Evolutionary conservation across 352 stramenopile species (phyloP).

Genomic region (Phytophthora tentaculata): DNA sequence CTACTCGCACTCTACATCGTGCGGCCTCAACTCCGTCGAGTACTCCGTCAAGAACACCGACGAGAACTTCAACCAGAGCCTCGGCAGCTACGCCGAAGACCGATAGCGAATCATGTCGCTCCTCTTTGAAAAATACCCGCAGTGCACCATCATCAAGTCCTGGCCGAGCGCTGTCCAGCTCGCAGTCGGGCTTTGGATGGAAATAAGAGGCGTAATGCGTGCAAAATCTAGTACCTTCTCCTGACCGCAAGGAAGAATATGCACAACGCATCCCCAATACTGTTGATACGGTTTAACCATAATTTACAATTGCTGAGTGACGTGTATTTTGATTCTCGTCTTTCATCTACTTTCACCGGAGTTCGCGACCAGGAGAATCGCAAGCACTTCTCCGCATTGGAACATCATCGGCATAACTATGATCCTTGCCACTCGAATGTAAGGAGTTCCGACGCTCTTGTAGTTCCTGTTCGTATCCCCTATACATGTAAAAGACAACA

Average conservation of each 20-base stretch:
- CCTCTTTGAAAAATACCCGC: conserved; percentile 34
- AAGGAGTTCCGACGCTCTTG: conserved; percentile 33
- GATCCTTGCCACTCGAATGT: conserved; percentile 11
- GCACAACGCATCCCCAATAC: not conserved
- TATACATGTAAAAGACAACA: conserved; percentile 22
- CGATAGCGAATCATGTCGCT: conserved; percentile 12
- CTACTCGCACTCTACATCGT: conserved; percentile 37
- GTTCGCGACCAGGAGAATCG: no score
- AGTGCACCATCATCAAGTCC: conserved; percentile 26
- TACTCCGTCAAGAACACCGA: conserved; percentile 12
- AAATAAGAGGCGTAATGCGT: conserved; percentile 22
- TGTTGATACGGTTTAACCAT: conserved; percentile 15
- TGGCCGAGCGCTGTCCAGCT: conserved; percentile 21
- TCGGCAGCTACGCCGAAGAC: conserved; percentile 13
- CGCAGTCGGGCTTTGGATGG: conserved; percentile 38
- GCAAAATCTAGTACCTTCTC: not conserved
- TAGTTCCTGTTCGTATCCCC: conserved; percentile 52
- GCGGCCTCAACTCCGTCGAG: conserved; percentile 16
- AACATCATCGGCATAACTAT: not conserved
- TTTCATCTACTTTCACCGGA: conserved; percentile 24
- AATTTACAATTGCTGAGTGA: conserved; percentile 36
- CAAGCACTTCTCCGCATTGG: not conserved
- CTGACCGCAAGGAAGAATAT: conserved; percentile 13
- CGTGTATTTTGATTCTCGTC: not conserved
- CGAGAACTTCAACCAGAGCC: conserved; percentile 23